These are phyloP conservation scores for Mycena kentingensis DNA, from an alignment of 768 basidiomycete genomes.

Conservation along the genomic window DNA sequence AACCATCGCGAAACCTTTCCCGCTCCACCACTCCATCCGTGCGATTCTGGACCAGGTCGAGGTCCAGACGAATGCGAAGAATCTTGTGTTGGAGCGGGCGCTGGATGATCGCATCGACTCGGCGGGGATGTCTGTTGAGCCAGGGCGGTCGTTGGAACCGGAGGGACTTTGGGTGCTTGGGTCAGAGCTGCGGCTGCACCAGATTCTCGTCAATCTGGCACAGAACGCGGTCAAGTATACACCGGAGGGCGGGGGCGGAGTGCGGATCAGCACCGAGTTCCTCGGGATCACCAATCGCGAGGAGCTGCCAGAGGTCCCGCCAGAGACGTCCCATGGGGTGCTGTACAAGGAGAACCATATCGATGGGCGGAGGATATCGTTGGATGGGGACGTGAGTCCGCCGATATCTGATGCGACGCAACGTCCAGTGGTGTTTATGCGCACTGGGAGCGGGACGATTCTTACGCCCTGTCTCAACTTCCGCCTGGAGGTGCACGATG, in stretches of 20 bases:
- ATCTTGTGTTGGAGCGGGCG: conserved; percentile 33
- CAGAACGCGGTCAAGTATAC: conserved; percentile 40
- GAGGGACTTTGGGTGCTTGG: conserved; percentile 38
- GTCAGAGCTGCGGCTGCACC: conserved; percentile 43
- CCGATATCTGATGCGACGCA: too few relatives aligned
- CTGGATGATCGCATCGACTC: conserved; percentile 42
- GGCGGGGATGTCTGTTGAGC: neutral
- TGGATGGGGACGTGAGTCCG: too few relatives aligned
- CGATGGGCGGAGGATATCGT: conserved; percentile 1
- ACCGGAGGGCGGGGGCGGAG: conserved; percentile 31
- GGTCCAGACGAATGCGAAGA: conserved; percentile 25
- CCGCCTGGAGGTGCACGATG: conserved; percentile 22
- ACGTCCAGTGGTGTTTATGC: too few relatives aligned
- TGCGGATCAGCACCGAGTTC: conserved; percentile 27
- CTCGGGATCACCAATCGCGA: conserved; percentile 18
- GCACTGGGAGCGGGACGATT: conserved; percentile 4
- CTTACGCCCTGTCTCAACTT: conserved; percentile 23
- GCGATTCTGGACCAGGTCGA: conserved; percentile 29
- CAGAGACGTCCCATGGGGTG: conserved; percentile 11
- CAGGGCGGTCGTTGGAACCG: conserved; percentile 4
- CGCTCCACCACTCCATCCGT: conserved; percentile 30
- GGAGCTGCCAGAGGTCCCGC: conserved; percentile 18
- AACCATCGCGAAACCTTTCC: conserved; percentile 37
- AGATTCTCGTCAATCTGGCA: conserved; percentile 41
- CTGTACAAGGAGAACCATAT: neutral